Evolutionary conservation across 768 basidiomycete species (phyloP), one percentile per base, ranked within the genome.

Genomic region (Hypholoma fasciculare): DNA sequence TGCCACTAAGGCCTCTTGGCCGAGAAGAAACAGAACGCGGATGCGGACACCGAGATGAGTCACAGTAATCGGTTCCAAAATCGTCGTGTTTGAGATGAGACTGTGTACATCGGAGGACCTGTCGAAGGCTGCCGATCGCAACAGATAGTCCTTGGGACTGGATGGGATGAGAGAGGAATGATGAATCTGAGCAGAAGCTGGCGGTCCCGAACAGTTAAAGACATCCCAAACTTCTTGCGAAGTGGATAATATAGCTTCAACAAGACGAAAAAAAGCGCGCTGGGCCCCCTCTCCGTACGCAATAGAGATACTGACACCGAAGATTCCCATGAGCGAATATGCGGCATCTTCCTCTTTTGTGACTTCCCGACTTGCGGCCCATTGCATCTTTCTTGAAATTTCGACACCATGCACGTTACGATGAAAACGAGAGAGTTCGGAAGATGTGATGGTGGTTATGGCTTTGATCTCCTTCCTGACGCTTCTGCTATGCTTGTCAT

Each of bases 201-300:
- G 43, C 26, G 42, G 40, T 20, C 27, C 52, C 6, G 27, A 39
- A 46, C 54, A 54, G 17, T 54, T 54, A n/a, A 54, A 30, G 34
- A 54, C 44, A 34, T 54, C 54, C 16, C n/a, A 37, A 9, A 27
- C 43, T 14, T 30, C 20, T 36, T 36, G 54, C n/a, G 52, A 43
- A 16, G 54, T 46, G 1, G 30, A 13, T 43, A 54, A 48, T 13
- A 54, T 54, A 12, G 43, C 36, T 34, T 54, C 44, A 7, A 54
- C 36, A 6, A 54, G 54, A 7, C 54, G 54, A 20, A 54, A 54
- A 36, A 54, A 47, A 8, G 54, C 44, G 5, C 54, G 54, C 26
- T 54, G 43, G 14, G 19, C 17, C 2, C 53, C 54, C 19, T 54
- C 54, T 20, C 54, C 54, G 27, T 54, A 54, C 5, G 54, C 54